Conservation (phyloP, 495 filamentous ascomycete species). For the Bacidia gigantensis region DNA sequence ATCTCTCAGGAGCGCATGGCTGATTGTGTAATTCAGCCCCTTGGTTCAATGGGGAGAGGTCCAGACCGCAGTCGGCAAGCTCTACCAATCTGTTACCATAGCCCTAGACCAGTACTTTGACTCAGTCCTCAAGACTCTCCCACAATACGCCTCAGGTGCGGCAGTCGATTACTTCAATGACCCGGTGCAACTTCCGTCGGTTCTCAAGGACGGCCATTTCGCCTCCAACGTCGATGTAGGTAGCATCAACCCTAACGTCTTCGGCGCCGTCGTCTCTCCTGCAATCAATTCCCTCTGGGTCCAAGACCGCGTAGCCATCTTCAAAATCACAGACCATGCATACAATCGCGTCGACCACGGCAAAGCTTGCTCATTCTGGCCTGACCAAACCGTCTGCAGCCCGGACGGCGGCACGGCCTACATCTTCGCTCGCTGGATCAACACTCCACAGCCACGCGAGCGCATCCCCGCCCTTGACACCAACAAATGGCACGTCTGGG, state of each 20-base stretch:
- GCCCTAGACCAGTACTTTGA: slow-evolving; percentile 1
- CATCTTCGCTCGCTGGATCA: neutral
- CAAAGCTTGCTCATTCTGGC: neutral
- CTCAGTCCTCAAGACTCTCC: neutral
- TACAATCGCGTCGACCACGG: neutral
- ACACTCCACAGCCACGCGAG: neutral
- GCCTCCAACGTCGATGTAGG: neutral
- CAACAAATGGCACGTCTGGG: neutral
- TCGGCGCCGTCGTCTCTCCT: neutral
- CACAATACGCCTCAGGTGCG: too few relatives aligned
- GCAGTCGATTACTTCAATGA: neutral
- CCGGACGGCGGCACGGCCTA: neutral
- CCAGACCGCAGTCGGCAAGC: neutral
- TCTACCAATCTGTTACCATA: neutral
- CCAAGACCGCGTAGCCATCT: neutral
- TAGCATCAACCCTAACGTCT: neutral
- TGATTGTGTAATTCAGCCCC: too few relatives aligned
- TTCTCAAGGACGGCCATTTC: neutral
- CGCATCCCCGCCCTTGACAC: neutral
- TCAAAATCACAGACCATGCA: neutral
- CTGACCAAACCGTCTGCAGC: neutral
- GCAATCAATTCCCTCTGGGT: slow-evolving; percentile 2
- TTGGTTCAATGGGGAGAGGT: neutral
- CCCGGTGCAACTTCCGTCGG: neutral
- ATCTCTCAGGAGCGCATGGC: too few relatives aligned